Percentiles rank a stretch among this genome's conserved stretches.
phyloP scores from a whole-genome alignment of 495 filamentous ascomycete species.

The Lentithecium fluviatile region DNA sequence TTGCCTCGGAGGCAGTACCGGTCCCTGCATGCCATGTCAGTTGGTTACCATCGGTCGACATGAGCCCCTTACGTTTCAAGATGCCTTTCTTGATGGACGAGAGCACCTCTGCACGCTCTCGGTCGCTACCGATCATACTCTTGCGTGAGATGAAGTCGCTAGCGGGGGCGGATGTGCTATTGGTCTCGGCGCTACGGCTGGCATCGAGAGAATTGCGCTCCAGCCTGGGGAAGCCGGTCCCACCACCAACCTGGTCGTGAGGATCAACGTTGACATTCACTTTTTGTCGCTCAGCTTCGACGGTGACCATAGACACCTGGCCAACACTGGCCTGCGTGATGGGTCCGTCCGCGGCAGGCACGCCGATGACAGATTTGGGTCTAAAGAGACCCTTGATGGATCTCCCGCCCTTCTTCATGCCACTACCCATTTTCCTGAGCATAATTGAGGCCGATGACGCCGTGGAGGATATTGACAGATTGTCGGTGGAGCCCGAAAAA shows the following conservation, averaged over 20 bases:
- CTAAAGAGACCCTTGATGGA: slow-evolving; percentile 94
- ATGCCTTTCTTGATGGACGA: slow-evolving; percentile 92
- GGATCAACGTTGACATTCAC: slow-evolving; percentile 76
- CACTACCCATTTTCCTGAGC: slow-evolving; percentile 98
- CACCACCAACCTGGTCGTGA: slow-evolving; percentile 66
- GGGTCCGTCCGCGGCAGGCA: slow-evolving; percentile 63
- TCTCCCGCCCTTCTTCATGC: slow-evolving; percentile 87
- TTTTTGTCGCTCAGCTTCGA: slow-evolving; percentile 81
- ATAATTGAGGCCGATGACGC: slow-evolving; percentile 98
- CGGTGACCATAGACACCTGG: slow-evolving; percentile 89
- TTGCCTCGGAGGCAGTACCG: slow-evolving; percentile 61
- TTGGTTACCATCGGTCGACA: neutral
- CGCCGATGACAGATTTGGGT: slow-evolving; percentile 85
- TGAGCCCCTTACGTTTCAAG: slow-evolving; percentile 73
- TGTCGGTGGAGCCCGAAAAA: slow-evolving; percentile 91
- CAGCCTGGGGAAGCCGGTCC: slow-evolving; percentile 84
- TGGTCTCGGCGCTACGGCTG: slow-evolving; percentile 43
- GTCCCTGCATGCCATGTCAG: slow-evolving; percentile 47
- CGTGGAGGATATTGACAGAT: slow-evolving; percentile 94
- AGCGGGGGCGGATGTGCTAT: slow-evolving; percentile 52
- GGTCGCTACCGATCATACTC: slow-evolving; percentile 88
- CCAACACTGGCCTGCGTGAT: slow-evolving; percentile 68
- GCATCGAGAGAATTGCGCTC: slow-evolving; percentile 76
- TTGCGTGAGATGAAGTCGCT: slow-evolving; percentile 60
- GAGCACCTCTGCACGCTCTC: slow-evolving; percentile 85